A percentile compares a stretch with the other conserved stretches of the same genome.
phyloP scores from a whole-genome alignment of 257 asterid genomes.

The Nemophila menziesii region DNA sequence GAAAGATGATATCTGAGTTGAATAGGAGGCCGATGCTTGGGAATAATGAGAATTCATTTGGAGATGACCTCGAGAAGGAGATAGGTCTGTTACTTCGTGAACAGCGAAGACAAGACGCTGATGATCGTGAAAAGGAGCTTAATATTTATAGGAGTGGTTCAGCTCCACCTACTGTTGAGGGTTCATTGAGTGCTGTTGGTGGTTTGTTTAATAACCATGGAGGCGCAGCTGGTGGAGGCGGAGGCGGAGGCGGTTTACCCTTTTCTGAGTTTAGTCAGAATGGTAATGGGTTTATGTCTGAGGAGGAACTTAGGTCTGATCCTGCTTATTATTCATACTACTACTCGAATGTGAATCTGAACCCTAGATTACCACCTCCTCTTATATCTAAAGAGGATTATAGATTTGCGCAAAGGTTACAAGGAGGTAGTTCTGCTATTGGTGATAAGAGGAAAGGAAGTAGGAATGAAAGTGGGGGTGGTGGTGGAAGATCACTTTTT shows the following conservation, averaged over 20 bases:
- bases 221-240: conserved; percentile 15
- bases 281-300: conserved; percentile 49
- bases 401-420: conserved; percentile 78
- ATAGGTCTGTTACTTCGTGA: conserved; percentile 64
- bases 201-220: conserved; percentile 58
- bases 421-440: conserved; percentile 77
- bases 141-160: conserved; percentile 95
- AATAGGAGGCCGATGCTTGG: conserved; percentile 69
- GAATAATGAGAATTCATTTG: conserved; percentile 58
- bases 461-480: conserved; percentile 40
- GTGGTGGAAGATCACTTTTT: conserved; percentile 50
- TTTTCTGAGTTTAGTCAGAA: conserved; percentile 43
- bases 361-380: conserved; percentile 99
- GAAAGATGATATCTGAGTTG: conserved; percentile 63
- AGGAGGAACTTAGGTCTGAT: conserved; percentile 95
- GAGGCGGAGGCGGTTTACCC: conserved; percentile 19
- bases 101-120: conserved; percentile 58
- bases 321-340: conserved; percentile 77
- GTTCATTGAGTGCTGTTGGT: conserved; percentile 84
- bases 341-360: conserved; percentile 78
- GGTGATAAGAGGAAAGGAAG: conserved; percentile 87
- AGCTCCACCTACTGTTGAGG: conserved; percentile 98
- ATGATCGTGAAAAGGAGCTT: conserved; percentile 83
- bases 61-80: conserved; percentile 81
- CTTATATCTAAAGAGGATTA: conserved; percentile 85